Evolutionary conservation across 2,329 filamentous ascomycete species (phyloP).

Genomic region (Zymoseptoria crescenta): DNA sequence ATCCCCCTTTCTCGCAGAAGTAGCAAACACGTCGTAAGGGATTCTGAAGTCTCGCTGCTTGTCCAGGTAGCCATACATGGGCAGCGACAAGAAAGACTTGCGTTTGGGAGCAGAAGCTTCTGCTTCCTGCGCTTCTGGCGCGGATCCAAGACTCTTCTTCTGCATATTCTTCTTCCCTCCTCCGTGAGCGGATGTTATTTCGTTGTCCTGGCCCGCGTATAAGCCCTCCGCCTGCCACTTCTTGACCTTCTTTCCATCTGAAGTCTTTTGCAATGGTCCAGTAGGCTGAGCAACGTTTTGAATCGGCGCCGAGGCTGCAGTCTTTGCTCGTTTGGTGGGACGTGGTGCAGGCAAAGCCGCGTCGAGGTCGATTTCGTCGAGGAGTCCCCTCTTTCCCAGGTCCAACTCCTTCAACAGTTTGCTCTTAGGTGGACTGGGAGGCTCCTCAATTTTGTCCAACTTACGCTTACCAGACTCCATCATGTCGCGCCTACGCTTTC

Average conservation of each 20-base stretch:
- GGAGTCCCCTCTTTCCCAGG: conserved; percentile 23
- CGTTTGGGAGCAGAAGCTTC: conserved; percentile 50
- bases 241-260: conserved; percentile 49
- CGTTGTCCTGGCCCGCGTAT: conserved; percentile 69
- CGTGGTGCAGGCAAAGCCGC: conserved; percentile 12
- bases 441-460: conserved; percentile 20
- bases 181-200: conserved; percentile 32
- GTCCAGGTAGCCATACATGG: conserved; percentile 46
- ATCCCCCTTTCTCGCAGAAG: conserved; percentile 63
- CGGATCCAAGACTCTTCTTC: conserved; percentile 28
- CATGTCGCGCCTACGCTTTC: conserved; percentile 30
- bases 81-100: conserved; percentile 23
- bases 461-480: conserved; percentile 33
- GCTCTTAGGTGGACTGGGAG: conserved; percentile 15
- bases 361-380: conserved; percentile 27
- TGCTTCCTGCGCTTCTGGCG: conserved; percentile 34
- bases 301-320: conserved; percentile 10
- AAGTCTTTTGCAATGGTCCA: conserved; percentile 22
- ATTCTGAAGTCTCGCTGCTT: conserved; percentile 68
- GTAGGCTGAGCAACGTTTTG: conserved; percentile 19
- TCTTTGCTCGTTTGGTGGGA: conserved; percentile 24
- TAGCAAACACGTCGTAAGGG: conserved; percentile 83
- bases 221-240: conserved; percentile 75
- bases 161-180: conserved; percentile 43
- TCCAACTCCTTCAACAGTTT: conserved; percentile 28